Base-by-base conservation (phyloP, 2,329 filamentous ascomycete genomes). In the Alternaria atra region DNA sequence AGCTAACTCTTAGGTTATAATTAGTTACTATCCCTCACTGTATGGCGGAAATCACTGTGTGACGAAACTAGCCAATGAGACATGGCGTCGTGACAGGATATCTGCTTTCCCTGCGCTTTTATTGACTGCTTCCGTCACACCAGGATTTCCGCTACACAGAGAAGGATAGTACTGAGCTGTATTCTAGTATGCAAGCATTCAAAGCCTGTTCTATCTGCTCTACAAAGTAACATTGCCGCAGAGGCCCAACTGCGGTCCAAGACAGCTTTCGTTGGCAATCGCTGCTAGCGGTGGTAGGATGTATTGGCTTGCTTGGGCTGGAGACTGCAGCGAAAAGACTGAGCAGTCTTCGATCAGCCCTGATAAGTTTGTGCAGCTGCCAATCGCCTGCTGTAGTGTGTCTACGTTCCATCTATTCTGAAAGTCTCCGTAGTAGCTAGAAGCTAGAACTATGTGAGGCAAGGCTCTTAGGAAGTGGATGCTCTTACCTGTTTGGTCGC, bases 371-470 rank as follows among this genome's bases (percentile, higher is more conserved):
- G 89, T 81, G 80, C 90, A 91, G 53, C 81, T 85, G 73, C 89
- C 82, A 65, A 91, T 88, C 69, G 90, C 89, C 68, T 85, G 81
- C 78, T 89, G 86, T 54, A 91, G 86, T 59, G 84, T 82, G 48
- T 80, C 77, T 68, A 85, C 81, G 67, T 92, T 86, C 90, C 89
- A 92, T 27, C 85, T 89, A 61, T 89, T 86, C 48, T 77, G 51
- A 79, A 92, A 92, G 74, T 92, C 89, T 42, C 83, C 88, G 77
- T 91, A 88, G 60, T 84, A 84, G 57, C 86, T 86, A 81, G 85
- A 58, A 52, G 57, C 63, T 63, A 25, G 34, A 17, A 51, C 46
- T 3, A 34, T 48, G 47, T 58, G 35, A 58, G 58, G n/a, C 20
- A 52, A 50, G 8, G 32, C 40, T 35, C n/a, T 60, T 29, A 35